Evolutionary conservation across 1,139 yeast genomes (phyloP).

Genomic region (Taphrina betulina): DNA sequence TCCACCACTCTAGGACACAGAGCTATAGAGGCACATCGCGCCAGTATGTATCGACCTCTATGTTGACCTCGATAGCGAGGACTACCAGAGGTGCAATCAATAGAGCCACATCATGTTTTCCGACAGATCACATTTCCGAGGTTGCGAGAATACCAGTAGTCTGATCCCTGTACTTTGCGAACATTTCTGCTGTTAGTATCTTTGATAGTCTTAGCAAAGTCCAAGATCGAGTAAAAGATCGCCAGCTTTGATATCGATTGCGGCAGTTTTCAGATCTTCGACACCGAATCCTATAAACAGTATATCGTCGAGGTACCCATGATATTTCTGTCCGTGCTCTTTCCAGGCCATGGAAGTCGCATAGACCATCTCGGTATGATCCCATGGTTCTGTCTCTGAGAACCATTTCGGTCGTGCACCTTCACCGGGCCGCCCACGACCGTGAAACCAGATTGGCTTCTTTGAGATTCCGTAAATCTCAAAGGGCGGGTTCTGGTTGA

Average conservation of each 20-base stretch:
- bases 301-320: constrained; percentile 23
- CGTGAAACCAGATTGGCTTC: constrained; percentile 29
- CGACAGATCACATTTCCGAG: too few relatives aligned
- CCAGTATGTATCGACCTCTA: too few relatives aligned
- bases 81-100: too few relatives aligned
- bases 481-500: constrained; percentile 11
- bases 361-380: constrained; percentile 24
- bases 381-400: background rate
- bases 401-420: constrained; percentile 19
- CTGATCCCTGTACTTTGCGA: too few relatives aligned
- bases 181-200: too few relatives aligned
- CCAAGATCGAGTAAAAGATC: constrained; percentile 3
- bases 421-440: constrained; percentile 14
- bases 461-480: constrained; percentile 6
- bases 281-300: constrained; percentile 21
- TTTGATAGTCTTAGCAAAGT: too few relatives aligned
- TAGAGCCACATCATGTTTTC: too few relatives aligned
- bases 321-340: constrained; percentile 7
- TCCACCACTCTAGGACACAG: too few relatives aligned
- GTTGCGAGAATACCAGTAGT: too few relatives aligned
- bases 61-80: too few relatives aligned
- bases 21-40: too few relatives aligned
- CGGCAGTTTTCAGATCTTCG: constrained; percentile 5
- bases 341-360: constrained; percentile 17
- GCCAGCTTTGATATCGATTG: constrained; percentile 10